Evolutionary conservation across 345 rosid genomes (phyloP).

Genomic region (Salix viminalis): DNA sequence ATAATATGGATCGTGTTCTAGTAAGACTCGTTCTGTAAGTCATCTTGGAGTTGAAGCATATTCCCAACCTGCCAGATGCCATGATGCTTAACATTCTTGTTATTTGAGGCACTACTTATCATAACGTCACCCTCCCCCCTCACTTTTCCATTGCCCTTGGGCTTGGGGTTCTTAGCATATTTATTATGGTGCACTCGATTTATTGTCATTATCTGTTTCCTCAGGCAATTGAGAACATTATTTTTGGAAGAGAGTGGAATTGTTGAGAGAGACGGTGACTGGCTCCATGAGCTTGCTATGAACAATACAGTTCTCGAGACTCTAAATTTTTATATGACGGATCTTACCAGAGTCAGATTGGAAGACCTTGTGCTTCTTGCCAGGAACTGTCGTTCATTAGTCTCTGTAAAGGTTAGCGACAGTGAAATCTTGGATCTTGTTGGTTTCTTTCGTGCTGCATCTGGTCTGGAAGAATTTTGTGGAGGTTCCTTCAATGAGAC

Average conservation of each 20-base stretch:
- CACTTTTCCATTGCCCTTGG: neutral
- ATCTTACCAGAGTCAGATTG: slow-evolving; percentile 43
- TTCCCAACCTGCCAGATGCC: neutral
- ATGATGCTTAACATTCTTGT: neutral
- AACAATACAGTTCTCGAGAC: slow-evolving; percentile 71
- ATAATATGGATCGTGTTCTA: neutral
- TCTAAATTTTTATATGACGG: slow-evolving; percentile 79
- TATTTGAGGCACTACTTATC: neutral
- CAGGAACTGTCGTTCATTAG: slow-evolving; percentile 56
- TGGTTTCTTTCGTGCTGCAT: slow-evolving; percentile 64
- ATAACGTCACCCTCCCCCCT: neutral
- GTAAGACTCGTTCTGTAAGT: neutral
- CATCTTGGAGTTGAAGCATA: too few relatives aligned
- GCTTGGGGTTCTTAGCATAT: neutral
- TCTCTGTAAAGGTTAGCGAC: slow-evolving; percentile 71
- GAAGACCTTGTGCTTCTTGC: slow-evolving; percentile 80
- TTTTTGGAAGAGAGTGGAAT: slow-evolving; percentile 81
- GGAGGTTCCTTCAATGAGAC: slow-evolving; percentile 70
- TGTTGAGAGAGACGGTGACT: slow-evolving; percentile 59
- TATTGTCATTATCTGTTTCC: slow-evolving; percentile 10
- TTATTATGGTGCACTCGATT: neutral
- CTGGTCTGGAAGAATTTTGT: slow-evolving; percentile 74
- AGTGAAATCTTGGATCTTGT: slow-evolving; percentile 66
- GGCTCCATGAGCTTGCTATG: slow-evolving; percentile 87
- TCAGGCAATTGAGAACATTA: slow-evolving; percentile 71